phyloP scores from a whole-genome alignment of 495 filamentous ascomycete genomes.

The Tuber borchii region DNA sequence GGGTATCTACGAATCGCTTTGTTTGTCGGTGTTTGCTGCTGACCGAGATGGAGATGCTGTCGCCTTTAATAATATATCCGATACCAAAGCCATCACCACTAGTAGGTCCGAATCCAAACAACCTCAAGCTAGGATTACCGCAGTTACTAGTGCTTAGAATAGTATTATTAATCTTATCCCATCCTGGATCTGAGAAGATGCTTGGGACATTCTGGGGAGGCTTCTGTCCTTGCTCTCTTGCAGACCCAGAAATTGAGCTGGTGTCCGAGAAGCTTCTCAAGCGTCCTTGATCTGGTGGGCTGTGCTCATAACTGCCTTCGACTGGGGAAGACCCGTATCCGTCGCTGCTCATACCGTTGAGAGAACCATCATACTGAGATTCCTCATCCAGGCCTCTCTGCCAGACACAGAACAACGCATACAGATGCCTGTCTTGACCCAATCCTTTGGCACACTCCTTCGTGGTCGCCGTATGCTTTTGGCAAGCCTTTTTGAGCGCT shows the following conservation, averaged over 20 bases:
- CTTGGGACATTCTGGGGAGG: conserved; percentile 54
- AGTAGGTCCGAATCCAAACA: conserved; percentile 94
- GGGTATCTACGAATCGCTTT: conserved; percentile 74
- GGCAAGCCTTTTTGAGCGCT: conserved; percentile 70
- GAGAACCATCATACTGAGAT: conserved; percentile 52
- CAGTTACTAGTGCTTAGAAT: conserved; percentile 97
- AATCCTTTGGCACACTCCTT: conserved; percentile 83
- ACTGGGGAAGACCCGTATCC: conserved; percentile 32
- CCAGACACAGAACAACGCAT: conserved; percentile 92
- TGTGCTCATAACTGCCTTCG: conserved; percentile 23
- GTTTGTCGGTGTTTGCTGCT: conserved; percentile 90
- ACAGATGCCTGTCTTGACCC: conserved; percentile 90
- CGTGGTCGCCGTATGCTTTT: conserved; percentile 72
- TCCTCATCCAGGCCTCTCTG: conserved; percentile 79
- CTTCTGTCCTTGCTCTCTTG: conserved; percentile 28
- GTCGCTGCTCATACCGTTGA: conserved; percentile 47
- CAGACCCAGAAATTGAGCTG: conserved; percentile 35
- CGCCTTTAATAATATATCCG: conserved; percentile 98
- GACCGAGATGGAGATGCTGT: conserved; percentile 83
- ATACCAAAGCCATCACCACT: conserved; percentile 94
- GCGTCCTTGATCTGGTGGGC: conserved; percentile 40
- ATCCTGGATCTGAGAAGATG: conserved; percentile 81
- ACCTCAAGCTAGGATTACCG: conserved; percentile 90
- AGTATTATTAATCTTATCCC: conserved; percentile 92
- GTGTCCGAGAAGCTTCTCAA: conserved; percentile 42